Evolutionary conservation across 768 basidiomycete genomes (phyloP), one percentile per base, ranked within the genome.

Genomic region (Phaeotremella fagi): DNA sequence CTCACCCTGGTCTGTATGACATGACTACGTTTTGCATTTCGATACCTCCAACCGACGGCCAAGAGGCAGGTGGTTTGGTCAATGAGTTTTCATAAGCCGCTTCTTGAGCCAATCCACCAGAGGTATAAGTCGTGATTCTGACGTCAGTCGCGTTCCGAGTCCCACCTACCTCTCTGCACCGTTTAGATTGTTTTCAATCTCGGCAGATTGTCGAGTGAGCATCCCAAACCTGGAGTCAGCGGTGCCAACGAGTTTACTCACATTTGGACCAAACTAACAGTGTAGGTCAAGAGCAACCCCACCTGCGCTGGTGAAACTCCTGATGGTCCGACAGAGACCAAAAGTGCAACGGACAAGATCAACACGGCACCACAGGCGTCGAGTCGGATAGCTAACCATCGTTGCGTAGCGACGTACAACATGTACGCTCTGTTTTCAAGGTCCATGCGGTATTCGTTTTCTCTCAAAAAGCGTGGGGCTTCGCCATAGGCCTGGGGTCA

Each of bases 401-500:
- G 52, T 45, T 89, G 88, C 69, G 90, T 89, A 3, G 82, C 79
- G 27, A 87, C 80, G 0, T 85, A 86, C 60, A 90, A 73, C 83
- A 59, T 25, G 33, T 89, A 90, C 2, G 89, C 89, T 28, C 85
- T 80, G 64, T 91, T 88, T 73, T 94, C 89, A 18, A 85, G 74
- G 60, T 94, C 84, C 11, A 89, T 78, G 7, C 82, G 79, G 16
- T 79, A 77, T 54, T 82, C 77, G 63, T 90, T 94, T 52, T 87
- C 85, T 11, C 72, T 70, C 36, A 78, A 73, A 77, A 92, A 94
- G 9, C 89, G 80, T 2, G 82, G 77, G 1, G 79, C 69, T 68
- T 87, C 89, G 5, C 83, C 83, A 54, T 91, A 92, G 0, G 88
- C 89, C n/a, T 88, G 82, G 44, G 90, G 88, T 2, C 87, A 90